These are phyloP conservation scores for Epithemia pelagica DNA, from an alignment of 108 stramenopile species.

Conservation along the genomic window DNA sequence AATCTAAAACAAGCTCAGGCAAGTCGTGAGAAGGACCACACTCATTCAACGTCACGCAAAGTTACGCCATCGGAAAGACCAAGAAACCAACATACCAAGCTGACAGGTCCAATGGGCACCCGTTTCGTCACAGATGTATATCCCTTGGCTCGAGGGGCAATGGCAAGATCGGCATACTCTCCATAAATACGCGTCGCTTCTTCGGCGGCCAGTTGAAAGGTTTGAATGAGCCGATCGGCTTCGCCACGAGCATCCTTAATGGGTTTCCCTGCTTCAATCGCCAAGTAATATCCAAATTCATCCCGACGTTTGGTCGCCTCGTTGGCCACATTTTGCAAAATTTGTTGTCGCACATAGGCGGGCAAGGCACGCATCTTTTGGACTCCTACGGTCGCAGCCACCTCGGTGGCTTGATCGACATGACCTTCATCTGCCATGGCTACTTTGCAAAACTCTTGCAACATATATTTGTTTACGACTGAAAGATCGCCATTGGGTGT, in stretches of 20 bases:
- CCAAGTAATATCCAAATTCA: constrained; percentile 12
- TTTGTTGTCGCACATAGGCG: constrained; percentile 16
- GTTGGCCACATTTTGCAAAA: constrained; percentile 13
- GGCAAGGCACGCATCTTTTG: constrained; percentile 14
- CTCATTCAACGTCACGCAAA: too few relatives aligned
- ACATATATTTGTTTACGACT: constrained; percentile 15
- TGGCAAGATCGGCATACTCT: constrained; percentile 10
- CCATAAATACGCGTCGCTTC: constrained; percentile 18
- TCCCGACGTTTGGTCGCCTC: constrained; percentile 16
- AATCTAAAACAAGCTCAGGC: too few relatives aligned
- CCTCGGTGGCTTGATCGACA: constrained; percentile 13
- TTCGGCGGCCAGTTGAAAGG: constrained; percentile 21
- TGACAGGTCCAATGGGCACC: constrained; percentile 16
- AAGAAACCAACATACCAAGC: constrained; percentile 11
- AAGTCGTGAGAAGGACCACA: too few relatives aligned
- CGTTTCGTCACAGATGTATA: constrained; percentile 7
- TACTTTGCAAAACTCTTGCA: constrained; percentile 17
- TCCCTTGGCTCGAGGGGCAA: constrained; percentile 7
- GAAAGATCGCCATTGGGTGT: constrained; percentile 8
- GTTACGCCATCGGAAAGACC: too few relatives aligned
- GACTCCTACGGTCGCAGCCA: constrained; percentile 6
- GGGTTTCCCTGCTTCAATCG: constrained; percentile 17
- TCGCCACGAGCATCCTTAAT: constrained; percentile 15
- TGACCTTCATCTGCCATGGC: constrained; percentile 9
- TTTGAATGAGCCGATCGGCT: constrained; percentile 16